Percentiles rank a stretch among this genome's conserved stretches.
These are phyloP conservation scores for Penicillium atrosanguineum DNA, from an alignment of 495 filamentous ascomycete genomes.

Conservation along the genomic window DNA sequence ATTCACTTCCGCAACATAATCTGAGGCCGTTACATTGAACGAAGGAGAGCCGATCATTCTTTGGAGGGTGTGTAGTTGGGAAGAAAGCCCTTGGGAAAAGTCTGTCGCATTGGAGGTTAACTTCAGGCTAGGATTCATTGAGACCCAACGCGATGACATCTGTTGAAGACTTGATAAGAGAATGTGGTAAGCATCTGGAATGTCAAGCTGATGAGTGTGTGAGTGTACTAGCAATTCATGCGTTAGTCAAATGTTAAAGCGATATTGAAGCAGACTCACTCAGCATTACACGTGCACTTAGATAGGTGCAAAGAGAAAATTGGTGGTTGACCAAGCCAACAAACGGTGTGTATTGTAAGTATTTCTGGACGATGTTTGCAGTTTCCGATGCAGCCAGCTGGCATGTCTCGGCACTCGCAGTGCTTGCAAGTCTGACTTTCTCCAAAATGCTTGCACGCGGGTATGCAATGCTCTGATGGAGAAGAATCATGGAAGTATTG, in stretches of 20 bases:
- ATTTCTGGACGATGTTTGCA: not conserved
- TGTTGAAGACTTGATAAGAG: conserved; percentile 3
- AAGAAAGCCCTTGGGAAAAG: conserved; percentile 1
- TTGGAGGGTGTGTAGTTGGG: conserved; percentile 1
- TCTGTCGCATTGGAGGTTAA: not conserved
- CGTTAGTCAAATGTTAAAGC: no score
- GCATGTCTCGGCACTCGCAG: not conserved
- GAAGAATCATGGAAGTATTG: conserved; percentile 31
- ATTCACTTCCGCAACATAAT: not conserved
- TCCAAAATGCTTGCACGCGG: conserved; percentile 9
- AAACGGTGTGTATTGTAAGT: not conserved
- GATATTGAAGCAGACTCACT: no score
- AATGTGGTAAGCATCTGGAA: not conserved
- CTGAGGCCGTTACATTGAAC: not conserved
- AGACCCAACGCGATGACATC: conserved; percentile 1
- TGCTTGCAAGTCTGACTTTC: not conserved
- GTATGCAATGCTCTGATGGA: conserved; percentile 42
- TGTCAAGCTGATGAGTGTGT: not conserved
- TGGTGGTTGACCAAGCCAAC: not conserved
- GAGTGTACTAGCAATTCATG: not conserved
- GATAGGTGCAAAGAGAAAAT: not conserved
- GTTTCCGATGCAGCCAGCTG: not conserved
- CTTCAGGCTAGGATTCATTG: conserved; percentile 2
- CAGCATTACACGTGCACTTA: not conserved
- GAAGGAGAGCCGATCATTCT: not conserved